These are phyloP conservation scores for Polyporus arcularius DNA, from an alignment of 768 basidiomycete species.

Conservation along the genomic window DNA sequence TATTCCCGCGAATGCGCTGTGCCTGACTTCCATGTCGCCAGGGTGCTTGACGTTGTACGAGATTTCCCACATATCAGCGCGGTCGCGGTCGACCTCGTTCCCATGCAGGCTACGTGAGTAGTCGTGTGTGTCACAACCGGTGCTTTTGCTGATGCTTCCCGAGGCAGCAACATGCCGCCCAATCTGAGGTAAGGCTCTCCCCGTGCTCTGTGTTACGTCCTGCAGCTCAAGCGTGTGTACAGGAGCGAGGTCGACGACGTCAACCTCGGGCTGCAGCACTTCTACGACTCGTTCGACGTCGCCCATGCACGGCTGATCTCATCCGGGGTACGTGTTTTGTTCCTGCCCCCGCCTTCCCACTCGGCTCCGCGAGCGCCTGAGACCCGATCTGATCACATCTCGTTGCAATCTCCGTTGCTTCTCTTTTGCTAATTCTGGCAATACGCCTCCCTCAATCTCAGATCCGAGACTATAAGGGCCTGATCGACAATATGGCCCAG, in stretches of 20 bases:
- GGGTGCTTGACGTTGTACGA: conserved; percentile 75
- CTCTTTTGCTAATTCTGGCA: conserved; percentile 16
- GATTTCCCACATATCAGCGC: conserved; percentile 70
- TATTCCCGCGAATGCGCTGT: neutral
- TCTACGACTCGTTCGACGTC: conserved; percentile 75
- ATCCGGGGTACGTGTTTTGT: conserved; percentile 58
- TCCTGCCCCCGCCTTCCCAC: neutral
- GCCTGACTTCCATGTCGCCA: conserved; percentile 30
- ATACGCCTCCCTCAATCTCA: conserved; percentile 32
- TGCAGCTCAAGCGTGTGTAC: neutral
- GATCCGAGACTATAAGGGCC: conserved; percentile 66
- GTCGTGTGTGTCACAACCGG: conserved; percentile 8
- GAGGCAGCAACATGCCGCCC: conserved; percentile 59
- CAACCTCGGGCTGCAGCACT: conserved; percentile 82
- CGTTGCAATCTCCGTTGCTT: conserved; percentile 20
- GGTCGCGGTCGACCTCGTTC: conserved; percentile 79
- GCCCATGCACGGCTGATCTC: conserved; percentile 73
- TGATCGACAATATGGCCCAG: conserved; percentile 67
- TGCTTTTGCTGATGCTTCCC: conserved; percentile 5
- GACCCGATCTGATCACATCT: conserved; percentile 12
- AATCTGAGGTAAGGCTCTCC: conserved; percentile 58
- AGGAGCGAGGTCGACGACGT: conserved; percentile 86
- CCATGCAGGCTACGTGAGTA: conserved; percentile 72
- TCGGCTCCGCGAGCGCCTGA: conserved; percentile 13
- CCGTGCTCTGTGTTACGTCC: neutral